Evolutionary conservation across 768 basidiomycete species (phyloP).

Genomic region (Agaricus bisporus): DNA sequence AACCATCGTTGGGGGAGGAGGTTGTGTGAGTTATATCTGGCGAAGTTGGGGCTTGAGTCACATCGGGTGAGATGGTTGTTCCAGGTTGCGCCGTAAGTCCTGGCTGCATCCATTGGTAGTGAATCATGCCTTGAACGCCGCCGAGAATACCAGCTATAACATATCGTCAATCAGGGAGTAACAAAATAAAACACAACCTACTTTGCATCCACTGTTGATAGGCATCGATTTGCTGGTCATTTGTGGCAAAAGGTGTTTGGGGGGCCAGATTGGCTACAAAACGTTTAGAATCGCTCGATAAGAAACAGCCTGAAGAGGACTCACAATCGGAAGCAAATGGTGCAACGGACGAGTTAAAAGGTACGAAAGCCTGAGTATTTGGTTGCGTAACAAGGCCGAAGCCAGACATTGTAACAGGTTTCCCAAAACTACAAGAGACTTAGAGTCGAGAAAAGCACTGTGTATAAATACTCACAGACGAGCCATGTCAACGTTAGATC

Average conservation of each 20-base stretch:
- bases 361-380: slow-evolving; percentile 49
- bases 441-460: not conserved
- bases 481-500: slow-evolving; percentile 36
- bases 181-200: slow-evolving; percentile 18
- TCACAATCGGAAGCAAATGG: slow-evolving; percentile 30
- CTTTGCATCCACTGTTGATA: slow-evolving; percentile 50
- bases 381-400: slow-evolving; percentile 60
- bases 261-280: slow-evolving; percentile 5
- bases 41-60: slow-evolving; percentile 26
- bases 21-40: slow-evolving; percentile 31
- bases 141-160: slow-evolving; percentile 31
- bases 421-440: slow-evolving; percentile 38
- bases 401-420: slow-evolving; percentile 46
- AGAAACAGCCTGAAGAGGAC: not conserved
- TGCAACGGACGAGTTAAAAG: slow-evolving; percentile 49
- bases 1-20: slow-evolving; percentile 63
- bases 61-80: slow-evolving; percentile 33
- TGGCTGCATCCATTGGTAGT: slow-evolving; percentile 56
- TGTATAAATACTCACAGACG: slow-evolving; percentile 29
- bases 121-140: slow-evolving; percentile 38
- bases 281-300: not conserved
- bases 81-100: slow-evolving; percentile 42
- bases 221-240: slow-evolving; percentile 43
- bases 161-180: not conserved
- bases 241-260: slow-evolving; percentile 41